A percentile compares a stretch with the other conserved stretches of the same genome.
Conservation (phyloP, 1,139 yeast species). For the Hyphopichia wangnamkhiaoensis region DNA sequence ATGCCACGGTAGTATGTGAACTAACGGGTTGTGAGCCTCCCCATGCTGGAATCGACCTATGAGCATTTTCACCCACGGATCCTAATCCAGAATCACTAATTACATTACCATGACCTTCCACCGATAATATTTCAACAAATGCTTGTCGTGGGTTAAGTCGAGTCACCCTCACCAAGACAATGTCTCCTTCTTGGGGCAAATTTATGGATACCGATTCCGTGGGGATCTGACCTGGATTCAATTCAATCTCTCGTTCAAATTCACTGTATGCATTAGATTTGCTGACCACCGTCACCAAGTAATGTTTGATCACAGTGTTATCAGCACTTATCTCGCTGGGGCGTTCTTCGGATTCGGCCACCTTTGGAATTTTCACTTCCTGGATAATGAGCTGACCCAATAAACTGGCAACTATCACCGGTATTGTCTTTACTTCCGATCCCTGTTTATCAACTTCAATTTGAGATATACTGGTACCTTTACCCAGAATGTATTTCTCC, state of each 20-base stretch:
- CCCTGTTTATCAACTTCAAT: constrained; percentile 25
- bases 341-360: constrained; percentile 17
- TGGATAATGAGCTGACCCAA: constrained; percentile 56
- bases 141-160: constrained; percentile 72
- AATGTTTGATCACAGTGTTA: constrained; percentile 14
- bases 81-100: constrained; percentile 69
- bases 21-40: constrained; percentile 54
- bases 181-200: constrained; percentile 82
- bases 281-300: constrained; percentile 33
- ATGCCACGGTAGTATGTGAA: constrained; percentile 49
- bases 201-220: constrained; percentile 36
- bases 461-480: constrained; percentile 38
- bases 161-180: constrained; percentile 76
- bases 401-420: constrained; percentile 66
- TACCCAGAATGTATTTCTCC: constrained; percentile 33
- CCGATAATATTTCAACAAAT: constrained; percentile 77
- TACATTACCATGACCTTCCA: constrained; percentile 65
- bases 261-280: constrained; percentile 33
- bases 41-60: constrained; percentile 43
- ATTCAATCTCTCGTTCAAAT: constrained; percentile 22
- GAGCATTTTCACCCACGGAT: constrained; percentile 53
- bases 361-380: constrained; percentile 17
- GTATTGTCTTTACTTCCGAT: constrained; percentile 23
- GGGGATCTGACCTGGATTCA: neutral
- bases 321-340: constrained; percentile 3